Base-by-base conservation (phyloP, 805 yeast species). In the Metschnikowia baotianmanensis region DNA sequence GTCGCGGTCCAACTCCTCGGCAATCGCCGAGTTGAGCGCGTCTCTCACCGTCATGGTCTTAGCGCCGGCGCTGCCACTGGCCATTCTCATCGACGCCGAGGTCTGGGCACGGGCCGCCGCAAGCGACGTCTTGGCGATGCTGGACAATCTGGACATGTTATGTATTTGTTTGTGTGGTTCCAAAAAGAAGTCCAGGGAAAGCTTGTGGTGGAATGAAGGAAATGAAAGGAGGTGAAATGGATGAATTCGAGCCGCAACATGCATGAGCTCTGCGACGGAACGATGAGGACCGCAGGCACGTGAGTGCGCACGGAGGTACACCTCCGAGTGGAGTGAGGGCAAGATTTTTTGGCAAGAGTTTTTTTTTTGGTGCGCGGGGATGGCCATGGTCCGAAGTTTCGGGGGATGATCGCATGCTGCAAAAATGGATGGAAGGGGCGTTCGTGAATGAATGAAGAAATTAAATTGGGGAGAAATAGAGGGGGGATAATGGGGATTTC, bases 1-100 rank as follows among this genome's bases (percentile, higher is more conserved):
- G 64, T 93, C 97, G 55, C 91, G 79, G 73, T 91, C 98, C 74
- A 93, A 77, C 72, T 93, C 99, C 73, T 93, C 99, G 43, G 96
- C 96, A 68, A 93, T 76, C 22, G 96, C 99, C 50, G 82, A 72
- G 75, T 93, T 93, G 56, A 93, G 72, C 34, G 99, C 99, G 57
- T 93, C 99, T 76, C 99, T 85, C 43, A 93, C 97, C 12, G 98
- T 87, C 77, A 91, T 78, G 46, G 72, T 68, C 40, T 72, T 69
- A 28, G 80, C 67, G 49, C 78, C 82, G 19, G 80, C 60, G 16
- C 77, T 58, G 8, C 72, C 62, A 6, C 77, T 69, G 6, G 78
- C 77, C 36, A 63, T 53, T 61, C 77, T 68, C 30, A 60, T 45
- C 29, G 57, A 43, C 23, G 54, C 47, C 34, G 48, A 42, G 39